phyloP scores from a whole-genome alignment of 2,329 filamentous ascomycete genomes.

The Calonectria pauciramosa region DNA sequence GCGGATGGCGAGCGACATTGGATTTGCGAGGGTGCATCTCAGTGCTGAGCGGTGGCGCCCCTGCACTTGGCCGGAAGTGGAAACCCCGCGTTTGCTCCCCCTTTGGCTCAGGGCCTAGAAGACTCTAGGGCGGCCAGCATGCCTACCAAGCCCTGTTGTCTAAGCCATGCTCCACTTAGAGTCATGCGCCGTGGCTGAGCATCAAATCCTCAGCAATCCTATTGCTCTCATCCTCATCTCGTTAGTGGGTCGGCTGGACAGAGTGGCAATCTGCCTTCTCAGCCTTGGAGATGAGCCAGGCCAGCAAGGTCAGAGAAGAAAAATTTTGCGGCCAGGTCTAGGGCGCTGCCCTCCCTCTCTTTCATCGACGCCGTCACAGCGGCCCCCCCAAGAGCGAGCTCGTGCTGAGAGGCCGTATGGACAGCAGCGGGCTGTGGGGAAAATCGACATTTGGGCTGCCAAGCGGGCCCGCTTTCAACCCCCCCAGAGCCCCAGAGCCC shows the following conservation, averaged over 20 bases:
- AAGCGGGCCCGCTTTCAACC: not conserved
- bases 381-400: not conserved
- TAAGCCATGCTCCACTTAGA: not conserved
- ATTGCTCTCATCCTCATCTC: not conserved
- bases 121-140: not conserved
- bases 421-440: not conserved
- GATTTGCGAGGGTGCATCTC: not conserved
- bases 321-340: not conserved
- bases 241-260: not conserved
- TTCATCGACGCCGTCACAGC: not conserved
- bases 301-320: not conserved
- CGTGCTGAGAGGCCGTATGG: not conserved
- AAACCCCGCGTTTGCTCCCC: not conserved
- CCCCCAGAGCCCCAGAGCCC: too few species aligned
- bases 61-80: not conserved
- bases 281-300: not conserved
- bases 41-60: not conserved
- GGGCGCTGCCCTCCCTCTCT: not conserved
- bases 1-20: not conserved
- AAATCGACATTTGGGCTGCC: not conserved
- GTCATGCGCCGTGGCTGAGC: not conserved
- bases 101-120: not conserved
- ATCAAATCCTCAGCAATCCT: not conserved
- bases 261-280: not conserved
- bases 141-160: not conserved